A percentile compares a stretch with the other conserved stretches of the same genome.
phyloP scores from a whole-genome alignment of 106 monocot genomes.

The Xerophyta viscosa region DNA sequence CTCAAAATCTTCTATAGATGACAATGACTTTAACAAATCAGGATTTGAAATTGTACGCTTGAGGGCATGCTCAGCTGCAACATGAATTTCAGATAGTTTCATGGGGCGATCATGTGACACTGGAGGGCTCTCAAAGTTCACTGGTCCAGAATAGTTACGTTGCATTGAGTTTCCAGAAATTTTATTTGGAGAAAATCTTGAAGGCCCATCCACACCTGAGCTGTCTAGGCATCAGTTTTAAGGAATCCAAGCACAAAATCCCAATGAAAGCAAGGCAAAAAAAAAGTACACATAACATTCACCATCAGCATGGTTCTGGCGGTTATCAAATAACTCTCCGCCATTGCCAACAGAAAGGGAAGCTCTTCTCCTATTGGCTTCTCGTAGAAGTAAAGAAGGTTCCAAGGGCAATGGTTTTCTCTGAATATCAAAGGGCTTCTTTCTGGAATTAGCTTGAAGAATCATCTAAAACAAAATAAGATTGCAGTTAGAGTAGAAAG shows the following conservation, averaged over 20 bases:
- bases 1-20: slow-evolving; percentile 80
- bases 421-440: slow-evolving; percentile 76
- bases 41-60: slow-evolving; percentile 70
- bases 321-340: slow-evolving; percentile 51
- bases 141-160: slow-evolving; percentile 60
- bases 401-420: slow-evolving; percentile 88
- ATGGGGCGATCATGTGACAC: slow-evolving; percentile 75
- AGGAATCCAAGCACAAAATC: slow-evolving; percentile 17
- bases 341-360: slow-evolving; percentile 79
- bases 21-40: slow-evolving; percentile 64
- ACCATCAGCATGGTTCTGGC: slow-evolving; percentile 33
- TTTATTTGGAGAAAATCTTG: slow-evolving; percentile 41
- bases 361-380: slow-evolving; percentile 92
- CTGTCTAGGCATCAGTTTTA: slow-evolving; percentile 50
- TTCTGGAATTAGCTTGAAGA: slow-evolving; percentile 55
- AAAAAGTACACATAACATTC: slow-evolving; percentile 17
- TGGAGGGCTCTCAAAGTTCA: slow-evolving; percentile 40
- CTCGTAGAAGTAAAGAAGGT: slow-evolving; percentile 87
- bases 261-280: slow-evolving; percentile 1
- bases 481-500: neutral
- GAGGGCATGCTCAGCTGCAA: slow-evolving; percentile 81
- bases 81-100: slow-evolving; percentile 88
- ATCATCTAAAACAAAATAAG: slow-evolving; percentile 43
- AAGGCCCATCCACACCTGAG: slow-evolving; percentile 63
- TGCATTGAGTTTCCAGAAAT: slow-evolving; percentile 33